These are phyloP conservation scores for Diaporthe australafricana DNA, from an alignment of 2,329 filamentous ascomycete species.

Conservation along the genomic window DNA sequence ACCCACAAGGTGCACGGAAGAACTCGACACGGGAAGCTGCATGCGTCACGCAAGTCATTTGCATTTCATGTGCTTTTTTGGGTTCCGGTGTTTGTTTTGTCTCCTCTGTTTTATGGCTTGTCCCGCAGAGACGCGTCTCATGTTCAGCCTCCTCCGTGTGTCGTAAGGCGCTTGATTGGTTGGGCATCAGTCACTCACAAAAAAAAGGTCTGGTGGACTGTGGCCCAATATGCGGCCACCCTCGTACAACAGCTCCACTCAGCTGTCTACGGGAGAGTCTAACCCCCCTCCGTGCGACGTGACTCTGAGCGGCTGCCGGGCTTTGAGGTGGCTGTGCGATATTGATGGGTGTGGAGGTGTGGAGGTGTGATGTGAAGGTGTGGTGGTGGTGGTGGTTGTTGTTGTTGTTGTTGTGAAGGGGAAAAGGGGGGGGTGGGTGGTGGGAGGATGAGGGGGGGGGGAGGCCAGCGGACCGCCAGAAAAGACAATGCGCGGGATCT, in stretches of 20 bases:
- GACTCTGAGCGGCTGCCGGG: background rate
- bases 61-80: background rate
- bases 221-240: constrained; percentile 28
- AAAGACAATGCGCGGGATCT: constrained; percentile 3
- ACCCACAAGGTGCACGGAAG: background rate
- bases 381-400: background rate
- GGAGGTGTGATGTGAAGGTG: no score
- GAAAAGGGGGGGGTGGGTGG: background rate
- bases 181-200: background rate
- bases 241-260: constrained; percentile 4
- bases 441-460: background rate
- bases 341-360: background rate
- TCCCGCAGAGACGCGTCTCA: constrained; percentile 27
- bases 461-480: background rate
- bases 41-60: background rate
- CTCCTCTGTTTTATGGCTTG: background rate
- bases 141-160: constrained; percentile 28
- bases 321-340: background rate
- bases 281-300: background rate
- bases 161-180: constrained; percentile 4
- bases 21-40: background rate
- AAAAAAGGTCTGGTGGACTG: background rate
- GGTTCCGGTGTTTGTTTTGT: background rate
- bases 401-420: no score
- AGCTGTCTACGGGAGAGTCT: background rate